Conservation (phyloP, 192 early-diverging fungal species). For the Chytriomyces confervae region DNA sequence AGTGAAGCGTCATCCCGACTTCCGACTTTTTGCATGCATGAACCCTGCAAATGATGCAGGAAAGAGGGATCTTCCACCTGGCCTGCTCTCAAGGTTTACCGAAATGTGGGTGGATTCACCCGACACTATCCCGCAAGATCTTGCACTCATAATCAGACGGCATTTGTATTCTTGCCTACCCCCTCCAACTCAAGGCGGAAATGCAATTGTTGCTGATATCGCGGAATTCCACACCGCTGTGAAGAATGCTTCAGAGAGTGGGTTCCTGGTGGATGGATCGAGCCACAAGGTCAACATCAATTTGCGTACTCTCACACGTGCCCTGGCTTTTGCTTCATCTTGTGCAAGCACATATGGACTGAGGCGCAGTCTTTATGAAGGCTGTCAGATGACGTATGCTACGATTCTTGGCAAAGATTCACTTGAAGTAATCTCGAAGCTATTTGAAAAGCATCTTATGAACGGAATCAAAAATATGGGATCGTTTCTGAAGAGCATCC, state of each 20-base stretch:
- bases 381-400: conserved; percentile 92
- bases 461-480: conserved; percentile 61
- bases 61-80: conserved; percentile 92
- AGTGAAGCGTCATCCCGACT: conserved; percentile 85
- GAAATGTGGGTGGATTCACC: conserved; percentile 95
- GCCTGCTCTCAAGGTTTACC: conserved; percentile 88
- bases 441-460: conserved; percentile 68
- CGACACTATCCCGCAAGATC: conserved; percentile 79
- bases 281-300: conserved; percentile 87
- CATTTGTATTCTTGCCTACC: conserved; percentile 67
- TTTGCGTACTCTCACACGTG: conserved; percentile 89
- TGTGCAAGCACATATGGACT: conserved; percentile 78
- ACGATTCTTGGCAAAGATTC: conserved; percentile 83
- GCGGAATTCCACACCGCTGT: conserved; percentile 82
- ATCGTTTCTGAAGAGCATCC: conserved; percentile 65
- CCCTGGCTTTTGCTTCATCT: conserved; percentile 77
- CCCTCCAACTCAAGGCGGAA: conserved; percentile 59
- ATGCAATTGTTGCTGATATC: conserved; percentile 69
- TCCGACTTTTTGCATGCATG: conserved; percentile 98
- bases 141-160: conserved; percentile 77
- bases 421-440: conserved; percentile 55
- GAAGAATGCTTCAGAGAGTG: conserved; percentile 71
- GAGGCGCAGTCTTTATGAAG: conserved; percentile 87
- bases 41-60: conserved; percentile 99
- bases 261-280: conserved; percentile 87